Evolutionary conservation across 768 basidiomycete species (phyloP).

Genomic region (Suillus plorans): DNA sequence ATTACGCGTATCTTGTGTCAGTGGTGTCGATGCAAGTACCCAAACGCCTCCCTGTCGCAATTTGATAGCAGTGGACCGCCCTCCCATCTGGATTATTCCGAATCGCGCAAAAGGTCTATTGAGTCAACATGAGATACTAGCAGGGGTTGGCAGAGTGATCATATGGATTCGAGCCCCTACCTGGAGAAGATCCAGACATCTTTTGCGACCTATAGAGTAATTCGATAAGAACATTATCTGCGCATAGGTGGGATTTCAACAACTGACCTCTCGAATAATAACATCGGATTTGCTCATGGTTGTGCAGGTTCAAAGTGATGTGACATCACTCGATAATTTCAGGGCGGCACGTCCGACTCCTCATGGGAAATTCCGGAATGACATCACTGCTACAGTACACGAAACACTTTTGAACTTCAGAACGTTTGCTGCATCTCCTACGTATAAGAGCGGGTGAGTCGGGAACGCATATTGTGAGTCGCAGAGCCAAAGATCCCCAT

Average conservation of each 20-base stretch:
- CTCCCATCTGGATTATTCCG: constrained; percentile 73
- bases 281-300: constrained; percentile 30
- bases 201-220: constrained; percentile 39
- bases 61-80: constrained; percentile 79
- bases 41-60: constrained; percentile 70
- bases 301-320: neutral
- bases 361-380: neutral
- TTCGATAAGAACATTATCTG: neutral
- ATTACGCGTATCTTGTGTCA: constrained; percentile 61
- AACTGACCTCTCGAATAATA: constrained; percentile 44
- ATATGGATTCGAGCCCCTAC: constrained; percentile 30
- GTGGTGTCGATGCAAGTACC: constrained; percentile 79
- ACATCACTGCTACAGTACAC: neutral
- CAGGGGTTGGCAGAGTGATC: constrained; percentile 7
- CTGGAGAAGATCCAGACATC: constrained; percentile 67
- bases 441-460: no score
- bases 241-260: neutral
- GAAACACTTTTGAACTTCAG: no score
- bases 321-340: neutral
- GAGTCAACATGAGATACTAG: neutral
- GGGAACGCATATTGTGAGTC: no score
- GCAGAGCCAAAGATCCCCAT: no score
- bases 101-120: constrained; percentile 66
- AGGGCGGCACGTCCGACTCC: neutral
- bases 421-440: no score